A percentile compares a stretch with the other conserved stretches of the same genome.
Conservation (phyloP, 2,329 filamentous ascomycete genomes). For the Anthostomella pinea region DNA sequence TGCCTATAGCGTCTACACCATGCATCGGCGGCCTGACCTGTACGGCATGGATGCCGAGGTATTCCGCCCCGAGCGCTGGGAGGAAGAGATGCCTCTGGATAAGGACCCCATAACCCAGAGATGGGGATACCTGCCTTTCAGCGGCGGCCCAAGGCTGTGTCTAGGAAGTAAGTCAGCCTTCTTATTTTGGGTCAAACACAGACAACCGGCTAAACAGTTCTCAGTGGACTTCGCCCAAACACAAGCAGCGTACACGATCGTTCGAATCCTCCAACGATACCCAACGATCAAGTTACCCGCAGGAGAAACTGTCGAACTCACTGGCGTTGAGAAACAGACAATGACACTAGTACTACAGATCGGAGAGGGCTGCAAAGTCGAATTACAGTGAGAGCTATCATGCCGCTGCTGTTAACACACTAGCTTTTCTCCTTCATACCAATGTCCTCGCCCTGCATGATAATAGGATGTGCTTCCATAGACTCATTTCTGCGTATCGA, state of each 20-base stretch:
- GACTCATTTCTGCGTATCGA: too few relatives aligned
- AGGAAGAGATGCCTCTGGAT: conserved; percentile 19
- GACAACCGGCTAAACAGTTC: too few relatives aligned
- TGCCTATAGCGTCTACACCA: conserved; percentile 41
- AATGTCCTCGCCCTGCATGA: too few relatives aligned
- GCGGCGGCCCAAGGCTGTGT: conserved; percentile 24
- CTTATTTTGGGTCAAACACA: background rate
- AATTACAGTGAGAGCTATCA: too few relatives aligned
- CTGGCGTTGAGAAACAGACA: conserved; percentile 21
- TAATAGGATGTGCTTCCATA: too few relatives aligned
- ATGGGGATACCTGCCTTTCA: conserved; percentile 26
- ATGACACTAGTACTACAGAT: conserved; percentile 21
- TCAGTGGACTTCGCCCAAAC: conserved; percentile 27
- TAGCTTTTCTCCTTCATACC: too few relatives aligned
- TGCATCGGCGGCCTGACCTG: conserved; percentile 40
- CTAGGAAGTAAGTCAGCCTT: conserved; percentile 18
- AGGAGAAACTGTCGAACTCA: conserved; percentile 19
- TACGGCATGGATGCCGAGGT: conserved; percentile 39
- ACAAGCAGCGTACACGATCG: conserved; percentile 22
- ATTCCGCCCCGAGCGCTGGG: conserved; percentile 47
- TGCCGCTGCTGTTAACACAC: too few relatives aligned
- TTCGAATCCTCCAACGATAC: conserved; percentile 22
- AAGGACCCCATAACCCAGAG: conserved; percentile 17
- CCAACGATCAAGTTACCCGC: conserved; percentile 17
- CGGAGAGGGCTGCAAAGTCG: conserved; percentile 22